Evolutionary conservation across 1,284 basidiomycete species (phyloP), one percentile per base, ranked within the genome.

Genomic region (Marasmius oreades): DNA sequence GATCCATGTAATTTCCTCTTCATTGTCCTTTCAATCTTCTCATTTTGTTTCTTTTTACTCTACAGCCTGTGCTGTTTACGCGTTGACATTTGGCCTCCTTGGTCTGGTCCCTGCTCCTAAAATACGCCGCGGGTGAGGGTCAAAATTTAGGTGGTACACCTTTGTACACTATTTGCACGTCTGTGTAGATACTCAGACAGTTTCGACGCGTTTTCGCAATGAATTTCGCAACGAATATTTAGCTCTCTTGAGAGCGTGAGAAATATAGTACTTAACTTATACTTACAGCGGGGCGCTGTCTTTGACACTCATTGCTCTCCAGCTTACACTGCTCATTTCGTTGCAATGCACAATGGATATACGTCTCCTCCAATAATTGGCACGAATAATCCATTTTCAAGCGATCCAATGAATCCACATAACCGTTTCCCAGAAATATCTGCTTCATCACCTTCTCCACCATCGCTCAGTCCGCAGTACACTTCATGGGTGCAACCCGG

Each of bases 101-200:
- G 88, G 88, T 1, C 73, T 90, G 26, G 71, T 90, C 53, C 85
- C 87, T 10, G 79, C 80, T 26, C 87, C 86, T 12, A 76, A 77
- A 65, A 68, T 77, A 55, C 74, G 70, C 58, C 71, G 77, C 45
- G 56, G 56, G 59, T 73, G 62, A 68, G n/a, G n/a, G 2, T n/a
- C 24, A 26, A 31, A 50, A 33, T 16, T 18, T 7, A 24, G 6
- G 26, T 20, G 8, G 28, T 50, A 50, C 31, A 28, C 33, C 26
- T 10, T 33, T 47, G 26, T 47, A 47, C 45, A 47, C 23, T 24
- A 47, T 47, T 47, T 24, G 47, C 39, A 42, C 39, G 39, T 42
- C 39, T 16, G 5, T n/a, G 20, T 42, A 42, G 16, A 42, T 20
- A 14, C 20, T 42, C 7, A 16, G 39, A 42, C 39, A 42, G 16